Base-by-base conservation (phyloP, 2,329 filamentous ascomycete species). In the Aspergillus pseudotamarii region DNA sequence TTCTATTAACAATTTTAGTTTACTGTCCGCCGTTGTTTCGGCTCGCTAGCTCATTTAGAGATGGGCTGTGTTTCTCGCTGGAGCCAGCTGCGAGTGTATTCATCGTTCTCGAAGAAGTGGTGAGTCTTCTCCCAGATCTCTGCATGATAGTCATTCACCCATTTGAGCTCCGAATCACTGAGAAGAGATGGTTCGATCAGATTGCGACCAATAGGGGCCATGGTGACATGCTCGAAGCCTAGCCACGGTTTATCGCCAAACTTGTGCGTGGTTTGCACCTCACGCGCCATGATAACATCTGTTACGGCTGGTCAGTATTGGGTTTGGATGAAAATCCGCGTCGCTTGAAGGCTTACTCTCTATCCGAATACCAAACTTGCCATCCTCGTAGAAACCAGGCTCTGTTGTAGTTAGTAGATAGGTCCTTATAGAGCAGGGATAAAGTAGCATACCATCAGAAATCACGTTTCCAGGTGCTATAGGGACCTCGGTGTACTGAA, bases 321-420 rank as follows among this genome's bases (percentile, higher is more conserved):
- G 23, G 3, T 48, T n/a, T 36, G 23, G 10, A 45, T 9, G 21
- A 28, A 3, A 26, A 9, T 28, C 3, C 26, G 30, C 1, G 26
- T 34, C 11, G 14, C 32, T 23, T 50, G 21, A 54, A 57, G 34
- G 63, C 81, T 72, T 70, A 85, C 82, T 99, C 80, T 99, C 95
- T 72, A 97, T 97, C 21, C 95, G 90, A 69, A 99, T 95, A 21
- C 95, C 95, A 73, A 96, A 99, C 45, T 89, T 88, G 55, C 93
- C 94, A 72, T 99, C 95, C 78, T 98, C 94, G 76, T 99, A 99
- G 81, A 94, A 99, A 34, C 95, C 95, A 1, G 95, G 95, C 78
- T 99, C 93, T 80, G 60, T 21, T 54, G 34, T 51, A 57, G 66
- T 70, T 48, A 73, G 63, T 28, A 58, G 60, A 66, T 30, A 63